These are phyloP conservation scores for Russula abietina DNA, from an alignment of 768 basidiomycete species.

Conservation along the genomic window DNA sequence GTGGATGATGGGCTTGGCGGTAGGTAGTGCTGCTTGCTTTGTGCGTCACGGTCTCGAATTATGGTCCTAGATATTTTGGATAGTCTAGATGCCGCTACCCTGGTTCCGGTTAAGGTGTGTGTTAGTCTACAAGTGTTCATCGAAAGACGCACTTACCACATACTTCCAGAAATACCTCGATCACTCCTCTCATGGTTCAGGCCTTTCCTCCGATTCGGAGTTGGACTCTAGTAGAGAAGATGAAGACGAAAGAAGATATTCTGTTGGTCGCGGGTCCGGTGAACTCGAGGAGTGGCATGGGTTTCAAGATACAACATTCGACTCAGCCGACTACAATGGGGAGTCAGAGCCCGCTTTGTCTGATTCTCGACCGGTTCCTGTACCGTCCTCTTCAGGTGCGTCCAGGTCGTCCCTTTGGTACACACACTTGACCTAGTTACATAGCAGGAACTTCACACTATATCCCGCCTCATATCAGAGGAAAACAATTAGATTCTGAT, in stretches of 20 bases:
- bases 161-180: background rate
- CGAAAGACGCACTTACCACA: background rate
- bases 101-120: slow-evolving; percentile 3
- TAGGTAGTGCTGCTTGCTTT: slow-evolving; percentile 32
- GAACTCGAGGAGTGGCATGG: slow-evolving; percentile 39
- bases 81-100: slow-evolving; percentile 26
- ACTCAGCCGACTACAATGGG: slow-evolving; percentile 27
- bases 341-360: slow-evolving; percentile 7
- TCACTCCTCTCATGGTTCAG: slow-evolving; percentile 13
- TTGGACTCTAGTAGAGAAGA: slow-evolving; percentile 28
- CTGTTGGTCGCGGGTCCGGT: slow-evolving; percentile 21
- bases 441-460: slow-evolving; percentile 45
- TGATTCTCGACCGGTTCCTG: slow-evolving; percentile 4
- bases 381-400: background rate
- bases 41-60: background rate
- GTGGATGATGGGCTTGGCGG: slow-evolving; percentile 85
- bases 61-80: slow-evolving; percentile 27
- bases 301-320: slow-evolving; percentile 29
- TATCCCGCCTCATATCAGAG: slow-evolving; percentile 76
- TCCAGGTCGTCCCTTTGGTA: background rate
- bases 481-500: slow-evolving; percentile 37
- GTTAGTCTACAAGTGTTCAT: background rate
- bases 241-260: slow-evolving; percentile 26
- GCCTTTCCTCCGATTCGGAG: slow-evolving; percentile 23
- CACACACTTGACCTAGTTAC: background rate